A percentile compares a stretch with the other conserved stretches of the same genome.
Conservation (phyloP, 1,284 basidiomycete species). For the Apiotrichum sp. region DNA sequence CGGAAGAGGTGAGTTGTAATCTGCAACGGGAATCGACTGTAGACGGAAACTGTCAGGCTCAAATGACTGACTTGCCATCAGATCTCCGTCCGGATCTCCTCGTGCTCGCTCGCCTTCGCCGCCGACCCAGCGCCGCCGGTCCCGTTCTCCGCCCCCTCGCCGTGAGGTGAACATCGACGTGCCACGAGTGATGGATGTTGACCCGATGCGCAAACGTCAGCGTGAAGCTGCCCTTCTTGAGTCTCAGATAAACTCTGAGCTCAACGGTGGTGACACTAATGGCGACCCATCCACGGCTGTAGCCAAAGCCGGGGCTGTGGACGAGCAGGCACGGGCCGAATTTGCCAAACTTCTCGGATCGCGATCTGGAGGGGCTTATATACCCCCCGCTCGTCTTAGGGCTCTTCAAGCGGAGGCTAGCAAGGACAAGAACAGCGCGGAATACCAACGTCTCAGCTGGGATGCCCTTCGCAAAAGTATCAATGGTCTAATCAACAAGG, state of each 20-base stretch:
- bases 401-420: constrained; percentile 81
- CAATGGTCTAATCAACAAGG: constrained; percentile 97
- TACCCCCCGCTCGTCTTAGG: constrained; percentile 86
- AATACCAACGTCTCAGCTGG: constrained; percentile 95
- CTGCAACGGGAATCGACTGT: background rate
- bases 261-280: constrained; percentile 38
- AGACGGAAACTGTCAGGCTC: too few species aligned
- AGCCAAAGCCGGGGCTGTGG: constrained; percentile 46
- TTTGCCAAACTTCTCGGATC: constrained; percentile 68
- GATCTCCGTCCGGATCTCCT: constrained; percentile 40
- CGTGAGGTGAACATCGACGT: constrained; percentile 44
- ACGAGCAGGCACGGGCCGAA: constrained; percentile 61
- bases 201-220: constrained; percentile 66
- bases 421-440: constrained; percentile 77
- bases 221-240: constrained; percentile 69
- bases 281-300: constrained; percentile 16
- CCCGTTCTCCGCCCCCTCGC: constrained; percentile 25
- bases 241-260: constrained; percentile 60
- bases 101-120: constrained; percentile 43
- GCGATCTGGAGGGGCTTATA: constrained; percentile 89
- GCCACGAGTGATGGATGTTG: constrained; percentile 64
- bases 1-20: constrained; percentile 39
- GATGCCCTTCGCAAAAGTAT: constrained; percentile 96
- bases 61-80: constrained; percentile 8
- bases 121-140: constrained; percentile 39